Evolutionary conservation across 129 eudicot genomes (phyloP).

Genomic region (Escallonia herrerae): DNA sequence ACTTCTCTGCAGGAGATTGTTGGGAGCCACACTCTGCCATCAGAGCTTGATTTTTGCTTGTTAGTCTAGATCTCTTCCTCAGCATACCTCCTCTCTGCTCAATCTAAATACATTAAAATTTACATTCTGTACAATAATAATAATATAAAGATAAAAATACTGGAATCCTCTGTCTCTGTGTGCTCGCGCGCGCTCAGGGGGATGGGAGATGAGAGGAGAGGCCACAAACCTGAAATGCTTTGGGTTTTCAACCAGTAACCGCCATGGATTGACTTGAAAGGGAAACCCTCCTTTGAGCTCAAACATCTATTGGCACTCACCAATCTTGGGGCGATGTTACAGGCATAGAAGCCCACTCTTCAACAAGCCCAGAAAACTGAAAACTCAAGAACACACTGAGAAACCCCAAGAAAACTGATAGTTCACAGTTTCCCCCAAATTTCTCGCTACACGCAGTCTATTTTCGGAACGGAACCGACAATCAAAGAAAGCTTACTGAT

Average conservation of each 20-base stretch:
- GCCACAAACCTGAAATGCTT: constrained; percentile 19
- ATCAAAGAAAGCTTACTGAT: constrained; percentile 16
- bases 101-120: background rate
- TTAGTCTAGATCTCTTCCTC: constrained; percentile 17
- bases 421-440: constrained; percentile 8
- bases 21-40: constrained; percentile 41
- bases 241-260: constrained; percentile 5
- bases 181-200: too few species aligned
- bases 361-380: constrained; percentile 4
- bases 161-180: too few species aligned
- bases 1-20: constrained; percentile 16
- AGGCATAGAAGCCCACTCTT: constrained; percentile 1
- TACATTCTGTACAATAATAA: too few species aligned
- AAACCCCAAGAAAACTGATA: too few species aligned
- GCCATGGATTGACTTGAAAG: background rate
- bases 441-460: constrained; percentile 14
- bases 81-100: constrained; percentile 15
- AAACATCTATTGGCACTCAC: too few species aligned
- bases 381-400: background rate
- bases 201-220: background rate
- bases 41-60: constrained; percentile 10
- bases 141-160: too few species aligned
- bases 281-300: background rate
- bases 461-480: constrained; percentile 14
- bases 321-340: background rate